Percentiles rank a stretch among this genome's conserved stretches.
phyloP scores from a whole-genome alignment of 345 rosid species.

The Citrus unshiu region DNA sequence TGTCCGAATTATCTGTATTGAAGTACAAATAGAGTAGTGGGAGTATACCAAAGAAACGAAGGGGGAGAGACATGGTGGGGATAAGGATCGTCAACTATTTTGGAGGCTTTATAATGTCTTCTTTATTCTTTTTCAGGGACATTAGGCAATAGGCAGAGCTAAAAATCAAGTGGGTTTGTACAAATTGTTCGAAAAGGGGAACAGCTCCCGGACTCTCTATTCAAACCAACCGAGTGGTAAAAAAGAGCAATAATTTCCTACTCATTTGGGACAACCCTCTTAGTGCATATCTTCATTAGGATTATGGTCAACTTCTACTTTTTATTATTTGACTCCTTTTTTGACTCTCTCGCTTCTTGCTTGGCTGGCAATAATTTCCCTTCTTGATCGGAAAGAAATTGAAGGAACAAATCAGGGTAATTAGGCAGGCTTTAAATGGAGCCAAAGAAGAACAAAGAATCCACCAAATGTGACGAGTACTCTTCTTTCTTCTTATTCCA shows the following conservation, averaged over 20 bases:
- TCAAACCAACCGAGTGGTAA: slow-evolving; percentile 16
- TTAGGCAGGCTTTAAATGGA: not conserved
- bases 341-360: not conserved
- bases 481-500: no score
- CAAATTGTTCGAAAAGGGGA: slow-evolving; percentile 3
- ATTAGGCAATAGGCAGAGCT: slow-evolving; percentile 13
- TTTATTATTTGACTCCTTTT: slow-evolving; percentile 27
- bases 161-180: slow-evolving; percentile 19
- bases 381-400: not conserved
- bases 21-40: not conserved
- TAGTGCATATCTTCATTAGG: slow-evolving; percentile 22
- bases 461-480: slow-evolving; percentile 7
- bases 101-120: slow-evolving; percentile 29
- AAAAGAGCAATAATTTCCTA: slow-evolving; percentile 38
- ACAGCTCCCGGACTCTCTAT: not conserved
- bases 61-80: slow-evolving; percentile 22
- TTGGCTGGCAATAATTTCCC: not conserved
- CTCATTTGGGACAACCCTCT: slow-evolving; percentile 37
- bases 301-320: slow-evolving; percentile 30
- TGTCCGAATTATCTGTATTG: slow-evolving; percentile 4
- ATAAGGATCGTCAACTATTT: slow-evolving; percentile 25
- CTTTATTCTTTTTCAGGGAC: slow-evolving; percentile 12
- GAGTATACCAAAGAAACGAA: not conserved
- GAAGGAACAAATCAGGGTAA: not conserved
- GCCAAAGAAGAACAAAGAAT: slow-evolving; percentile 9